Evolutionary conservation across 176 grass and related monocot species (phyloP).

Genomic region (Saccharum spontaneum): DNA sequence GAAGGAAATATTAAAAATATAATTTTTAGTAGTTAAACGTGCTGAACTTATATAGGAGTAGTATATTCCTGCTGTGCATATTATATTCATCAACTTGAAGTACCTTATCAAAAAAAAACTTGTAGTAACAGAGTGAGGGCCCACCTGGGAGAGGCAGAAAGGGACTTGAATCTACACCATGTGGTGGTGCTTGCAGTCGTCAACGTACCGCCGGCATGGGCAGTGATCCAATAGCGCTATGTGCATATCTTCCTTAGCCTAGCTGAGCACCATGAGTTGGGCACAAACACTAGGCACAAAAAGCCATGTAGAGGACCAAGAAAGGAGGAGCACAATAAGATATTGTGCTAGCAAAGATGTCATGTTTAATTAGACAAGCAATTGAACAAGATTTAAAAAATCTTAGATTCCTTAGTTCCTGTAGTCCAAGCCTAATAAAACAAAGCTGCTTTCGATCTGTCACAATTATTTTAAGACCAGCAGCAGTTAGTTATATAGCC

Average conservation of each 20-base stretch:
- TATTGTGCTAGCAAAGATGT: not conserved
- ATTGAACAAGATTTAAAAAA: not conserved
- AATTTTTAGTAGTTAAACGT: not conserved
- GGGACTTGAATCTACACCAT: conserved; percentile 38
- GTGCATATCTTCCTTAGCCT: conserved; percentile 1
- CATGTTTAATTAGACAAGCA: not conserved
- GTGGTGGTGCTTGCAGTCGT: conserved; percentile 4
- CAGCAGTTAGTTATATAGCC: not conserved
- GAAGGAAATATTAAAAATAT: not conserved
- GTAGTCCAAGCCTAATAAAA: not conserved
- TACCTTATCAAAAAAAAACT: not conserved
- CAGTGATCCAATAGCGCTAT: conserved; percentile 31
- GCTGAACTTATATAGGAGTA: not conserved
- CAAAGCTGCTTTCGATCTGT: not conserved
- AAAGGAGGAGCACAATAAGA: not conserved
- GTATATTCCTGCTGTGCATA: not conserved
- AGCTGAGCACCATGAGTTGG: conserved; percentile 14
- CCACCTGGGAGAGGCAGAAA: conserved; percentile 37
- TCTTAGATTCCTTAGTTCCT: not conserved
- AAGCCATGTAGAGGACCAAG: conserved; percentile 1
- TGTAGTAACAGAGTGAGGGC: not conserved
- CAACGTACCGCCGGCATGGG: conserved; percentile 31
- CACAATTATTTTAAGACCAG: conserved; percentile 22
- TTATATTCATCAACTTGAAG: not conserved
- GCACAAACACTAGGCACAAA: not conserved